These are phyloP conservation scores for Pseudopyrenochaeta lycopersici DNA, from an alignment of 2,329 filamentous ascomycete genomes.

Conservation along the genomic window DNA sequence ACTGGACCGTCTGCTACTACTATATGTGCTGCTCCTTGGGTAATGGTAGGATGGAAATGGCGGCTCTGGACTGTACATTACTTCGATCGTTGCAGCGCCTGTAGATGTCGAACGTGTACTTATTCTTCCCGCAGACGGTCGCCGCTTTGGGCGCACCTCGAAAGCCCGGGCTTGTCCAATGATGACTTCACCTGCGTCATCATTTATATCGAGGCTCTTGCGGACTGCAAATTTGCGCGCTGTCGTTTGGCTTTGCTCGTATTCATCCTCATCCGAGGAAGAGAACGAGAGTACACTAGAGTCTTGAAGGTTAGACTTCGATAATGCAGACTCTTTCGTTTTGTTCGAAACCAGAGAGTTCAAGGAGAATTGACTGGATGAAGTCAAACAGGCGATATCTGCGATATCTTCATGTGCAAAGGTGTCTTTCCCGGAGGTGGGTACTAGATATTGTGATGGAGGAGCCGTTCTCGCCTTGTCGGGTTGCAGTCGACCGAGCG, in stretches of 20 bases:
- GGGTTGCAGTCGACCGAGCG: slow-evolving; percentile 24
- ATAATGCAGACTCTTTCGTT: slow-evolving; percentile 45
- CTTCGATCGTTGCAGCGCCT: slow-evolving; percentile 49
- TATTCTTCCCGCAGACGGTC: slow-evolving; percentile 40
- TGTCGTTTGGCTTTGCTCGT: slow-evolving; percentile 25
- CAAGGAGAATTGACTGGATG: slow-evolving; percentile 41
- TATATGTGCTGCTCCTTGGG: slow-evolving; percentile 24
- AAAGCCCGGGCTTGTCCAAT: slow-evolving; percentile 50
- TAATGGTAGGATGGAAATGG: slow-evolving; percentile 28
- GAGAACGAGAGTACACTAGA: slow-evolving; percentile 52
- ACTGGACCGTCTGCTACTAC: slow-evolving; percentile 34
- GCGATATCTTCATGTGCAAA: slow-evolving; percentile 32
- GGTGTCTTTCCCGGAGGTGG: slow-evolving; percentile 25
- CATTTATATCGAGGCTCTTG: slow-evolving; percentile 45
- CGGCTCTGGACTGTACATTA: slow-evolving; percentile 49
- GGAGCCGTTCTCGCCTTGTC: slow-evolving; percentile 6
- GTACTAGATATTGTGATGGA: slow-evolving; percentile 21
- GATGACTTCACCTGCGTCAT: slow-evolving; percentile 45
- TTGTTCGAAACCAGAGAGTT: slow-evolving; percentile 36
- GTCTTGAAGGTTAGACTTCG: slow-evolving; percentile 46
- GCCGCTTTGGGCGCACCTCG: slow-evolving; percentile 39
- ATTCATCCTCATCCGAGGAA: slow-evolving; percentile 48
- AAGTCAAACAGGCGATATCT: slow-evolving; percentile 33
- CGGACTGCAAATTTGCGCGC: slow-evolving; percentile 31
- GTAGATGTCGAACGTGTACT: slow-evolving; percentile 47